Evolutionary conservation across 495 filamentous ascomycete genomes (phyloP), one percentile per base, ranked within the genome.

Genomic region (Penicillium verhagenii): DNA sequence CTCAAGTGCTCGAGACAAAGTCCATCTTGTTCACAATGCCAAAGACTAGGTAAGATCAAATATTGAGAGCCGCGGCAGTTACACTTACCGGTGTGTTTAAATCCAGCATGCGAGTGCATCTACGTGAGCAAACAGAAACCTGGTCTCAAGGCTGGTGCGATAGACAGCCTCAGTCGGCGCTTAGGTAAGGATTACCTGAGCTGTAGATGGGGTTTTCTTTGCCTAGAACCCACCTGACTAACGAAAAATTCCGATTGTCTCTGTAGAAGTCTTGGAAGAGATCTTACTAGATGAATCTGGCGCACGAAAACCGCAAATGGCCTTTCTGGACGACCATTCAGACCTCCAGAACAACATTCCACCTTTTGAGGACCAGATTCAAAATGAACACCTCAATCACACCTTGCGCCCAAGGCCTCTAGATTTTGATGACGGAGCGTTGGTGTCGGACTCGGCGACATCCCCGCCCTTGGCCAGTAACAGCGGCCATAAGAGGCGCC

Each of bases 21-120:
- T 35, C 69, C 74, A 31, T 72, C 71, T 19, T 76, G 72, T 50
- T 64, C 68, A 13, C 68, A 75, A 51, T 73, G 71, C 18, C 54
- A 60, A 4, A 60, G 65, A 14, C 37, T 40, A 7, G n/a, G 37
- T 40, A 19, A 19, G 37, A 65, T 13, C 2, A 13, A 2, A 33
- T 1, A 14, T 68, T 58, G 63, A 62, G 49, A 47, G 60, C 39
- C 45, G 67, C 37, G 74, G 72, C 38, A 56, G 70, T 7, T 75
- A 72, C 20, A 67, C 75, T 50, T 69, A 74, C 26, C 57, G 61
- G 23, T 63, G 65, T 2, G 54, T 64, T 1, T 6, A 3, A 18
- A 7, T n/a, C n/a, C 37, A 40, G 37, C 37, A 18, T 40, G n/a
- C n/a, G 16, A 40, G 10, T 40, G 37, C 16, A 19, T 40, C 4